Evolutionary conservation across 169 alveolate genomes (phyloP), one percentile per base, ranked within the genome.

Genomic region (Plasmodium cynomolgi): DNA sequence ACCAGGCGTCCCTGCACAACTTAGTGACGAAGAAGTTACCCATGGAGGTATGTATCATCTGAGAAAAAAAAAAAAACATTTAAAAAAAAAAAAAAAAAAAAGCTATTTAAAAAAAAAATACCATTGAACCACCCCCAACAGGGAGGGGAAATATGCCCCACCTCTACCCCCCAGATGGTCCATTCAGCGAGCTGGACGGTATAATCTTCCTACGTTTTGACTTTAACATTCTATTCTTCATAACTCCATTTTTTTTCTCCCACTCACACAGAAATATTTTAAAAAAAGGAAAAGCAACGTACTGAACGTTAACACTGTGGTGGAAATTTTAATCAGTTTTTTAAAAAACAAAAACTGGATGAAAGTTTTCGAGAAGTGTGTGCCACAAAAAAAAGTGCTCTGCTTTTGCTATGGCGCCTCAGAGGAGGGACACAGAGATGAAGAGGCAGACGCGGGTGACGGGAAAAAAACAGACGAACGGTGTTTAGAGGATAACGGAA

Each of bases 271-370:
- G 90, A 77, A 88, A 79, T 88, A 88, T 62, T 58, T 88, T 13
- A 88, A 88, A 13, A 88, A 95, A 88, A 95, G 62, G 81, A 95
- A 95, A 29, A 95, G 95, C 84, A 93, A 95, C 20, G 95, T 95
- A 6, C 84, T 95, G n/a, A 95, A 95, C 83, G 97, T 95, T 2
- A 95, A 95, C 71, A 95, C 97, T 3, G 97, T 95, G 8, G 95
- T 92, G 26, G 97, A 95, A 39, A 95, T 95, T 31, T 56, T 95
- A 62, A 79, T 95, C 8, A 86, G 77, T 74, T 91, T 81, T 56
- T 62, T 91, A 81, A 93, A 95, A 73, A 77, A 37, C 44, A 92
- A 81, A 29, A 82, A 95, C n/a, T 95, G 97, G 97, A 81, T 34
- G 56, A 79, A 71, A 11, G 94, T 80, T 77, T 88, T 88, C 47